These are phyloP conservation scores for Sugiyamaella qingdaonensis DNA, from an alignment of 805 yeast genomes.

Conservation along the genomic window DNA sequence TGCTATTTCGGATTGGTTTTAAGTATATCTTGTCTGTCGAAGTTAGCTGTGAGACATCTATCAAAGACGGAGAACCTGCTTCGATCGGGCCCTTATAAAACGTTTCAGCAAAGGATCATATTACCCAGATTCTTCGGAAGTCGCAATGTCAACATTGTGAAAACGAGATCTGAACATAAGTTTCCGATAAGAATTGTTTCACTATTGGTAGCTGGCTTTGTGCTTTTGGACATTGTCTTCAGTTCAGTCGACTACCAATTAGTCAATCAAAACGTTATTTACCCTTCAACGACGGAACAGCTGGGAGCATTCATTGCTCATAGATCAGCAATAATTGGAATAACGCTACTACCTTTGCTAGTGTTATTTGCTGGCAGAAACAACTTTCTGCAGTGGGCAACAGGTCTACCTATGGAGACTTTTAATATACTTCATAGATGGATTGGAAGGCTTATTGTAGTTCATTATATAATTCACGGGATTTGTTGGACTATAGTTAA, in stretches of 20 bases:
- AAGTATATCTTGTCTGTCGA: not conserved
- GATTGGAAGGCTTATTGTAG: conserved; percentile 50
- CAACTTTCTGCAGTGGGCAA: conserved; percentile 55
- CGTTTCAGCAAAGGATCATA: conserved; percentile 17
- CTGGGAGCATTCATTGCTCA: conserved; percentile 5
- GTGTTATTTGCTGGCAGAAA: conserved; percentile 68
- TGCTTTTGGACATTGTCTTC: conserved; percentile 29
- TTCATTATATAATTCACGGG: conserved; percentile 52
- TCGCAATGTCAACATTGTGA: conserved; percentile 21
- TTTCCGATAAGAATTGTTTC: conserved; percentile 13
- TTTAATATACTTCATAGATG: conserved; percentile 62
- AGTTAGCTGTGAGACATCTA: too few relatives aligned
- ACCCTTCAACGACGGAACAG: conserved; percentile 3
- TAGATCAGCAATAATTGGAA: conserved; percentile 1
- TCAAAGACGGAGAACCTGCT: too few relatives aligned
- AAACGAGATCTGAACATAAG: too few relatives aligned
- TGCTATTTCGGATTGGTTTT: not conserved
- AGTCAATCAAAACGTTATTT: conserved; percentile 9
- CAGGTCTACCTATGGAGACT: conserved; percentile 60
- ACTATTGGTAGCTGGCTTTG: conserved; percentile 32
- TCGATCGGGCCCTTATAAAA: conserved; percentile 12
- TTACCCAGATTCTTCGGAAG: conserved; percentile 29
- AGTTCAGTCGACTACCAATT: conserved; percentile 20
- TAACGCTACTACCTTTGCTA: conserved; percentile 8
- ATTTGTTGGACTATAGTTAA: conserved; percentile 46